phyloP scores from a whole-genome alignment of 2,329 filamentous ascomycete genomes.

The Elsinoe arachidis region DNA sequence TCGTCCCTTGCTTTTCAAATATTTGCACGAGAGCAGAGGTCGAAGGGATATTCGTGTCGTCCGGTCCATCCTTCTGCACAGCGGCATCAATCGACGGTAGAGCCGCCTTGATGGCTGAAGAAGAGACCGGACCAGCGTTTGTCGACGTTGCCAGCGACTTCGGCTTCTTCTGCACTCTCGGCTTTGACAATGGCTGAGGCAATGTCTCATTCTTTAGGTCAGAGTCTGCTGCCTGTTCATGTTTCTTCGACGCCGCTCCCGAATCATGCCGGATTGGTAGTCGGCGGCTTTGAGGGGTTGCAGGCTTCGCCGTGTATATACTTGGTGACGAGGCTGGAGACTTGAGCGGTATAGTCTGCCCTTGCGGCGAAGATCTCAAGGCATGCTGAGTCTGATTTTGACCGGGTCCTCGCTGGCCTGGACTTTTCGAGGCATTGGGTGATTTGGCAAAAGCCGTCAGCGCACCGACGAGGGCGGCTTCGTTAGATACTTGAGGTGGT shows the following conservation, averaged over 20 bases:
- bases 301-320: neutral
- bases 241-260: neutral
- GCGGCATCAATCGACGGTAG: constrained; percentile 1
- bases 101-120: neutral
- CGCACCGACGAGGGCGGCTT: constrained; percentile 9
- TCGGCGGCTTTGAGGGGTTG: neutral
- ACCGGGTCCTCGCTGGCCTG: neutral
- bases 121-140: neutral
- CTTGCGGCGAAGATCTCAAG: neutral
- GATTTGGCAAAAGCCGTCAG: constrained; percentile 12
- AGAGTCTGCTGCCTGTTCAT: neutral
- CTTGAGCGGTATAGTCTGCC: neutral
- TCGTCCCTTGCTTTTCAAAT: constrained; percentile 49
- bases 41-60: constrained; percentile 52
- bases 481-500: constrained; percentile 7
- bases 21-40: constrained; percentile 58
- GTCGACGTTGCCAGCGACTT: neutral
- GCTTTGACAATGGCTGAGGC: neutral
- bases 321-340: neutral
- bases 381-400: neutral
- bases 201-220: neutral
- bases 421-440: neutral
- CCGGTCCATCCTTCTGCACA: constrained; percentile 24
- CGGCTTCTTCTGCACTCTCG: constrained; percentile 7
- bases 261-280: constrained; percentile 10